Evolutionary conservation across 345 rosid species (phyloP).

Genomic region (Leavenworthia alabamica): DNA sequence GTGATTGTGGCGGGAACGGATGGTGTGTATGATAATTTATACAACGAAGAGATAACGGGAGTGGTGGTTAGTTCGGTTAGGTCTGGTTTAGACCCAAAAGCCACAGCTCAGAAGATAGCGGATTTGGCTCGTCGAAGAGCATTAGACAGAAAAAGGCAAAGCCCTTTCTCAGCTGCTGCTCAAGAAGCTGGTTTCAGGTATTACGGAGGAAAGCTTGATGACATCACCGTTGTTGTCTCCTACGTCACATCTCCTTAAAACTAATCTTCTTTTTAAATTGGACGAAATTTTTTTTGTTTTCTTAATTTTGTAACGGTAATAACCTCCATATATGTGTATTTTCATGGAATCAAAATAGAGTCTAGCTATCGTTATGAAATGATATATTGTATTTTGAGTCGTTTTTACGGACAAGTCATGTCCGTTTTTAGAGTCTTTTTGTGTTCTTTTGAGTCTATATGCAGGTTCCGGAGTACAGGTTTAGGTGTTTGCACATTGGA

Average conservation of each 20-base stretch:
- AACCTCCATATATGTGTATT: neutral
- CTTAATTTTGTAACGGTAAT: neutral
- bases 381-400: too few species aligned
- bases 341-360: neutral
- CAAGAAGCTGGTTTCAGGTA: slow-evolving; percentile 90
- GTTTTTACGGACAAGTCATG: too few species aligned
- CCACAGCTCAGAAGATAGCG: slow-evolving; percentile 74
- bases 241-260: slow-evolving; percentile 35
- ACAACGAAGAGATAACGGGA: slow-evolving; percentile 70
- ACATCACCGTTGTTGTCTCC: slow-evolving; percentile 88
- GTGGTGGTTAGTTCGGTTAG: slow-evolving; percentile 68
- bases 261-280: neutral
- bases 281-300: neutral
- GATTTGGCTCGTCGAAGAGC: slow-evolving; percentile 84
- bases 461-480: too few species aligned
- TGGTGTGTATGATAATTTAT: slow-evolving; percentile 89
- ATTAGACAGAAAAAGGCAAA: slow-evolving; percentile 57
- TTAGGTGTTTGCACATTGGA: too few species aligned
- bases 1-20: slow-evolving; percentile 88
- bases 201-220: slow-evolving; percentile 95
- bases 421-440: too few species aligned
- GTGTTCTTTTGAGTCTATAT: too few species aligned
- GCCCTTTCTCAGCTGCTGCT: slow-evolving; percentile 86
- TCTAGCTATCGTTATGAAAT: neutral
- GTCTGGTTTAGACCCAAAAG: slow-evolving; percentile 66